Evolutionary conservation across 2,329 filamentous ascomycete species (phyloP), one percentile per base, ranked within the genome.

Genomic region (Leptographium wingfieldii): DNA sequence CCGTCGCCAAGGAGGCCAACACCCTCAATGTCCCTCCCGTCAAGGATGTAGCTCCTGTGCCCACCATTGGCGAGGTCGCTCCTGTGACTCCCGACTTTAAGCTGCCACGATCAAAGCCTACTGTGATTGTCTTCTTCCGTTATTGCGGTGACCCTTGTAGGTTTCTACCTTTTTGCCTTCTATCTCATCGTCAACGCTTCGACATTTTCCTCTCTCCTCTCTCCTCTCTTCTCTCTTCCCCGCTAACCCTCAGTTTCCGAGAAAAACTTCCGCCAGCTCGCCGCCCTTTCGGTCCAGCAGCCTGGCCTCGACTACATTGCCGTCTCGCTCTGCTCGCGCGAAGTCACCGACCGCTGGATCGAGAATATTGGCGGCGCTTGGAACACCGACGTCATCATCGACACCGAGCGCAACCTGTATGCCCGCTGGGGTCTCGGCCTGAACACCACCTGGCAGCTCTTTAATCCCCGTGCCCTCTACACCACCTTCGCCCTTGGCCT

Each of bases 71-170:
- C 62, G 69, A 75, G 40, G 73, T 75, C 62, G 84, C 84, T 1
- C 85, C 85, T 1, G 74, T 73, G 6, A 76, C 80, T 33, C 64
- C 74, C 31, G 75, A 77, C 61, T 72, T 88, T 6, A 67, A 68
- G 9, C 70, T 87, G n/a, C 78, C 80, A 1, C 70, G 75, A 51
- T 72, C 73, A 29, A 82, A 80, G 65, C 82, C 83, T 0, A 81
- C 79, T 0, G 68, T 90, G 1, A 72, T 90, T 25, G 78, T 82
- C 19, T 90, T 90, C 67, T 76, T 90, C 6, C 77, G 87, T 40
- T 86, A 90, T 69, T 90, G 86, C 68, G 87, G 86, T 40, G 88
- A 86, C 73, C 86, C 86, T 12, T 88, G 86, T 87, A 78, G 68
- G 78, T 71, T 29, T 27, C 53, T 38, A 27, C n/a, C 14, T 4